These are phyloP conservation scores for Dendrobium huoshanense DNA, from an alignment of 106 monocot genomes.

Conservation along the genomic window DNA sequence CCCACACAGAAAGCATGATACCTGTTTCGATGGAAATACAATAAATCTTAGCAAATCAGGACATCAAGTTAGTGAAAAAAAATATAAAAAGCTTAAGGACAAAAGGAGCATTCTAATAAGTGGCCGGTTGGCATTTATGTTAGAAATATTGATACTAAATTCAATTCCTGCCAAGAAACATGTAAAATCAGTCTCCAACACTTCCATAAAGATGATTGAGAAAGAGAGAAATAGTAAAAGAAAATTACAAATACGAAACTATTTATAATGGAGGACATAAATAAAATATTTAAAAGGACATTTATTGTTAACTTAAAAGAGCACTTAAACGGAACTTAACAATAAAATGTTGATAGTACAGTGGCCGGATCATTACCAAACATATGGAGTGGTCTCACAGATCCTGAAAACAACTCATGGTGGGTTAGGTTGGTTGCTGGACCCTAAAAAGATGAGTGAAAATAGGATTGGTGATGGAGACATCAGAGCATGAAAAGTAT, in stretches of 20 bases:
- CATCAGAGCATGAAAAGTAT: no score
- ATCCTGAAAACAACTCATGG: not conserved
- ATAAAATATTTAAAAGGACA: not conserved
- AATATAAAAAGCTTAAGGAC: not conserved
- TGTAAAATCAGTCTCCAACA: not conserved
- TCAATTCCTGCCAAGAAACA: not conserved
- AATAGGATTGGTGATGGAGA: no score
- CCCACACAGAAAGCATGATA: slow-evolving; percentile 96
- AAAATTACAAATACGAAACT: not conserved
- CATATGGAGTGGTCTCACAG: not conserved
- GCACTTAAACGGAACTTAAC: not conserved
- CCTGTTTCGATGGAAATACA: slow-evolving; percentile 30
- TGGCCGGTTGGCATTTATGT: not conserved
- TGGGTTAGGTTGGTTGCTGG: no score
- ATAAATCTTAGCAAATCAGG: not conserved
- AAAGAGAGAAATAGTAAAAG: not conserved
- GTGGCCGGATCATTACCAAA: not conserved
- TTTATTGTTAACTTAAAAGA: not conserved
- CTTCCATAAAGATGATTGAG: not conserved
- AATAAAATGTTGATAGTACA: not conserved
- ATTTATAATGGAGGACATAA: not conserved
- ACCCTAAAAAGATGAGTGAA: no score
- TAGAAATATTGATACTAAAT: not conserved
- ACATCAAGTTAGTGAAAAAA: not conserved
- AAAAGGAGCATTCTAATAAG: not conserved